A percentile compares a stretch with the other conserved stretches of the same genome.
These are phyloP conservation scores for Lophium mytilinum DNA, from an alignment of 495 filamentous ascomycete genomes.

Conservation along the genomic window DNA sequence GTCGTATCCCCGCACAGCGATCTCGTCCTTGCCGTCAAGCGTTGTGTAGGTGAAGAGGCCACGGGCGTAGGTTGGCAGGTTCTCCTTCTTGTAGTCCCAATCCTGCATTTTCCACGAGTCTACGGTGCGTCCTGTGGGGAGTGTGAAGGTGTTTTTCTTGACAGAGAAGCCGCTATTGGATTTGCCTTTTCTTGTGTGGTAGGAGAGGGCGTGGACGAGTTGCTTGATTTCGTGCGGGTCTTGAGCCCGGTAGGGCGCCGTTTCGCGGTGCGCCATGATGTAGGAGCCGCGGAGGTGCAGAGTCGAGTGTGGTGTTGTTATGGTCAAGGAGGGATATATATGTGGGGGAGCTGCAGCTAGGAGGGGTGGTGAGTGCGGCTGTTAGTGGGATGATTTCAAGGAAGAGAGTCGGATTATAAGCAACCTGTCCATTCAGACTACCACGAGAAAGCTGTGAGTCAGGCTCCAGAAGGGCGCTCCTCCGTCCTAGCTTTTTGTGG, in stretches of 20 bases:
- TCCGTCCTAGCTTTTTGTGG: not conserved
- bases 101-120: conserved; percentile 91
- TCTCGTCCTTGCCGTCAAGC: conserved; percentile 58
- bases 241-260: conserved; percentile 53
- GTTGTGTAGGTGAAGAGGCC: conserved; percentile 79
- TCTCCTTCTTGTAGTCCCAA: conserved; percentile 81
- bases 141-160: conserved; percentile 65
- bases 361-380: not conserved
- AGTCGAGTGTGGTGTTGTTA: not conserved
- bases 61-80: conserved; percentile 83
- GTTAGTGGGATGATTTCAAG: not conserved
- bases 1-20: conserved; percentile 84
- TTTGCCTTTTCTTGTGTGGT: conserved; percentile 42
- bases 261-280: conserved; percentile 31
- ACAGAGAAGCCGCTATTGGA: conserved; percentile 45
- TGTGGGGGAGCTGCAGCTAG: conserved; percentile 2
- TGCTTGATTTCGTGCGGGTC: conserved; percentile 52
- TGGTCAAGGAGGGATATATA: conserved; percentile 3
- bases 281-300: not conserved
- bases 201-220: conserved; percentile 51
- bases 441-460: not conserved
- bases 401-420: not conserved
- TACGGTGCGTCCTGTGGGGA: conserved; percentile 54
- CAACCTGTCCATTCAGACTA: conserved; percentile 17
- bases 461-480: not conserved